These are phyloP conservation scores for Pestalotiopsis sp. DNA, from an alignment of 2,329 filamentous ascomycete species.

Conservation along the genomic window DNA sequence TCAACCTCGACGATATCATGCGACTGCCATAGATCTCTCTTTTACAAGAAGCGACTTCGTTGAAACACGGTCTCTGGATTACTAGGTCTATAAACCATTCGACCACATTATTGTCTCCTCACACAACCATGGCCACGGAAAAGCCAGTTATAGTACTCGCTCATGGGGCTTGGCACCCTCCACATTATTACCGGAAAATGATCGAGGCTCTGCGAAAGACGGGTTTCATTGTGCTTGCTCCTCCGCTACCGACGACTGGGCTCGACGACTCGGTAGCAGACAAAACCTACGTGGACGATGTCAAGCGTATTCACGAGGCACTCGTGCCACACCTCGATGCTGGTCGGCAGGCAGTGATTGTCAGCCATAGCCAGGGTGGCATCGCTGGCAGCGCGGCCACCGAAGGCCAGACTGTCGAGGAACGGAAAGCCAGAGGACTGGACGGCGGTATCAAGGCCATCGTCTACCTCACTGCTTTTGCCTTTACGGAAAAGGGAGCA, in stretches of 20 bases:
- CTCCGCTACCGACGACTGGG: conserved; percentile 18
- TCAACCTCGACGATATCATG: background rate
- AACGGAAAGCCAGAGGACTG: conserved; percentile 24
- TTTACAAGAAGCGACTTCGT: no score
- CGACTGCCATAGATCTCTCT: background rate
- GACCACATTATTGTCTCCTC: background rate
- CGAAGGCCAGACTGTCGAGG: conserved; percentile 28
- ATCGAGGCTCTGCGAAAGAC: conserved; percentile 22
- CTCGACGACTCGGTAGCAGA: conserved; percentile 24
- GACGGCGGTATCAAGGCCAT: conserved; percentile 31
- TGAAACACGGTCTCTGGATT: no score
- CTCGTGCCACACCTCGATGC: conserved; percentile 24
- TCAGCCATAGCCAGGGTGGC: conserved; percentile 32
- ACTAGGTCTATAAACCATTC: background rate
- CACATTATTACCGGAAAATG: conserved; percentile 22
- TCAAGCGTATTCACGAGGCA: conserved; percentile 20
- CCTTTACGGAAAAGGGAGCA: conserved; percentile 22
- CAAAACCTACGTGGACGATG: conserved; percentile 26
- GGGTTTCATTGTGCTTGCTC: conserved; percentile 20
- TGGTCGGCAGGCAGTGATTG: conserved; percentile 24
- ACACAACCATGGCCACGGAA: background rate
- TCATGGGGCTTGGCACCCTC: conserved; percentile 24
- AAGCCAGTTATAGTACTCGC: conserved; percentile 24
- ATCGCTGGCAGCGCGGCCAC: conserved; percentile 28
- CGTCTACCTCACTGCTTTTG: conserved; percentile 30